phyloP scores from a whole-genome alignment of 768 basidiomycete genomes.

The Phylloporus sp. region DNA sequence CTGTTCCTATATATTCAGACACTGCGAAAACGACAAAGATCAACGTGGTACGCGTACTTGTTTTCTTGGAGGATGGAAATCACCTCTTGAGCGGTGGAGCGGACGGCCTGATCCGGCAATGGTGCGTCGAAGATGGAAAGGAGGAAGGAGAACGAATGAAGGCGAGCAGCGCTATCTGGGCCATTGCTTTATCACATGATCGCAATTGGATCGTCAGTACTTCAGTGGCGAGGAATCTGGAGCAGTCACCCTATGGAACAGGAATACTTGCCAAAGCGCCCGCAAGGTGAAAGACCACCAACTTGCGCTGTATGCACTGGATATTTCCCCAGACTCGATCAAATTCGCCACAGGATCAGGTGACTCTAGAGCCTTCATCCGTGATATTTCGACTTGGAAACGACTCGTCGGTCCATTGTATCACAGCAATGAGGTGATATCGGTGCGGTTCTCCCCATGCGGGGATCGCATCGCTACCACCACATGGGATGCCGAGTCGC shows the following conservation, averaged over 20 bases:
- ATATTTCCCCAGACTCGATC: slow-evolving; percentile 3
- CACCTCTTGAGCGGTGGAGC: not conserved
- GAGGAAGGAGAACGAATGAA: not conserved
- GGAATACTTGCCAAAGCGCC: not conserved
- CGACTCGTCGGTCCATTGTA: slow-evolving; percentile 7
- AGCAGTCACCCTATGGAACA: not conserved
- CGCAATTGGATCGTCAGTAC: not conserved
- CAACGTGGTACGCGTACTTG: not conserved
- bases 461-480: not conserved
- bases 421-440: not conserved
- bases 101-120: not conserved
- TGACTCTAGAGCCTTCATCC: not conserved
- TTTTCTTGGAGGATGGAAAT: not conserved
- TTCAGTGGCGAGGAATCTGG: not conserved
- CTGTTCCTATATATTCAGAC: not conserved
- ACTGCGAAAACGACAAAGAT: not conserved
- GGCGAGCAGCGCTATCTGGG: not conserved
- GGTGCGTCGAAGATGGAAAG: not conserved
- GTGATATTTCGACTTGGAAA: slow-evolving; percentile 2
- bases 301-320: not conserved
- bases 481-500: not conserved
- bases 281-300: not conserved
- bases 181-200: not conserved
- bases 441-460: slow-evolving; percentile 4
- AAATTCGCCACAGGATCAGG: slow-evolving; percentile 1